Base-by-base conservation (phyloP, 805 yeast species). In the baker's yeast (Saccharomyces cerevisiae) region DNA sequence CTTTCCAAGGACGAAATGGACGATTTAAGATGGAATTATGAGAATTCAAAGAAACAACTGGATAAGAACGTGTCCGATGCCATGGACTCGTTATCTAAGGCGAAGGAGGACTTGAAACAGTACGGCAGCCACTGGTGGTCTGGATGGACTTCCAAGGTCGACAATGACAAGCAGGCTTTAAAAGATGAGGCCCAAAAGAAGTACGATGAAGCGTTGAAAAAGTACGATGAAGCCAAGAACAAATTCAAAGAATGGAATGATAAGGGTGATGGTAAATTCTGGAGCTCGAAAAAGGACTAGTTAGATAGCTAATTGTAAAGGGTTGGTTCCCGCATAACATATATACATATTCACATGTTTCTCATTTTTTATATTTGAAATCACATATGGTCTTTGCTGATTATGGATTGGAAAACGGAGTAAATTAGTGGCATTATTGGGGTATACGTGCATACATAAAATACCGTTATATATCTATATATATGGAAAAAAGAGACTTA, bases 1-100 rank as follows among this genome's bases (percentile, higher is more conserved):
- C 70, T 75, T 55, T 75, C 81, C 1, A 63, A 66, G 14, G 81
- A 78, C 26, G 76, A 76, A 57, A 64, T 70, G 51, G 65, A 66
- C 13, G 76, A 73, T 50, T 52, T 71, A 3, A 65, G 65, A 31
- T 59, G 61, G 27, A 65, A 73, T 0, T 66, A 69, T n/a, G 61
- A 69, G 48, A 76, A 73, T 3, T 69, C 70, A 65, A 73, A 75
- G 17, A 68, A 61, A 17, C 67, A 66, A 52, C 71, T 77, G 4
- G 57, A 65, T 6, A 75, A 71, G 28, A 72, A 73, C 47, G 69
- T 68, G 52, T 63, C 65, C 32, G 69, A 65, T 46, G 70, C 74
- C 26, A 56, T 61, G 51, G 60, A 59, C 6, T 60, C 67, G 6
- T 54, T 70, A 47, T 65, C 66, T 11, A 74, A 69, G 41, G 72